Evolutionary conservation across 331 rosid genomes (phyloP), one percentile per base, ranked within the genome.

Genomic region (Erythrophleum ivorense): DNA sequence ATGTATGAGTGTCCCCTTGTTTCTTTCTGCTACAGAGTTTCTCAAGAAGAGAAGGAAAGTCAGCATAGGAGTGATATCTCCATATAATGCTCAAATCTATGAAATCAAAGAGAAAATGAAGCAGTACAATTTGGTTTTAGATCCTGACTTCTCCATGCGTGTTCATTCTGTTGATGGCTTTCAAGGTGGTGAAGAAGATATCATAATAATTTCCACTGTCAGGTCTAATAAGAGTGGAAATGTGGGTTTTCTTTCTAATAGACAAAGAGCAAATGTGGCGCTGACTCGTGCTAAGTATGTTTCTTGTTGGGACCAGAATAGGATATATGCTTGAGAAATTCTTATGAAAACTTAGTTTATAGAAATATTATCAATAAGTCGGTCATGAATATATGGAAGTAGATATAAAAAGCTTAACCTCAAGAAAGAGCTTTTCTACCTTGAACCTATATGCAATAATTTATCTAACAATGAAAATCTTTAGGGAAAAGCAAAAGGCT

Each of bases 11-110:
- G 5, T 0, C 36, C 5, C 2, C 64, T 67, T 0, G 29, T 21
- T 0, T 41, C 48, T 75, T 73, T 11, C 19, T 75, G 49, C 40
- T 41, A 18, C 78, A 89, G 96, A 84, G 15, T 82, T 21, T 78
- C 18, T 19, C 14, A 18, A 34, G 43, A 86, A 76, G 43, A 88
- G 71, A 62, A 85, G 75, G 80, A 80, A 76, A 76, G 81, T 88
- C 2, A 86, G 93, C 75, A 80, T 91, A 57, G 93, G 93, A 48
- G 87, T 91, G 15, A 86, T 91, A 77, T 88, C 96, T 49, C 92
- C 96, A 9, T 89, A 89, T 31, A 88, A 88, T 9, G 91, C 87
- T 24, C 96, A 89, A 58, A 90, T 90, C 34, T 8, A 34, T 58
- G 94, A 82, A 77, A 87, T 91, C 76, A 59, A 86, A 24, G 68